Conservation (phyloP, 306 rosid species). For the Dryas drummondii region DNA sequence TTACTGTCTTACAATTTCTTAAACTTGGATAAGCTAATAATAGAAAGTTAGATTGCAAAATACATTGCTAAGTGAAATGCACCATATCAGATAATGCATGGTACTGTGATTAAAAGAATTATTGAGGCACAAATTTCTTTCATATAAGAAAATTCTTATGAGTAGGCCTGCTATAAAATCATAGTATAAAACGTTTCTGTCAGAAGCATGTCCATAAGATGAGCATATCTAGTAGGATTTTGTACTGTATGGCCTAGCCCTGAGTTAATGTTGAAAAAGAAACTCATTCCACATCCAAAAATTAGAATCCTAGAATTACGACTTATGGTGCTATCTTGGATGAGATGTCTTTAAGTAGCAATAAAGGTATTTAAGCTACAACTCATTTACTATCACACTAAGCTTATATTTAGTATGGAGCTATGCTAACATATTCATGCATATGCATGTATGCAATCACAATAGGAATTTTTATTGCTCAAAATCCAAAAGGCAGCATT, state of each 20-base stretch:
- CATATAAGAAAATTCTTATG: not conserved
- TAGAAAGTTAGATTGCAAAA: not conserved
- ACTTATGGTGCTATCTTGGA: not conserved
- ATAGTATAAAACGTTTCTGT: not conserved
- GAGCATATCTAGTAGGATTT: not conserved
- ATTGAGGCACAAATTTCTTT: not conserved
- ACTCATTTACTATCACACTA: not conserved
- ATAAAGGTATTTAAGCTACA: not conserved
- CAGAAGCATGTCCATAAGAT: not conserved
- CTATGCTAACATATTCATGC: not conserved
- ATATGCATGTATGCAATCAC: not conserved
- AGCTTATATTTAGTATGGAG: not conserved
- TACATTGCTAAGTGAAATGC: not conserved
- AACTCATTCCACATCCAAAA: not conserved
- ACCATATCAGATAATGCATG: not conserved
- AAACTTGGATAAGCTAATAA: not conserved
- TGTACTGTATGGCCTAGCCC: not conserved
- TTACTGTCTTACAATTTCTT: not conserved
- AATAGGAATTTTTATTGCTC: not conserved
- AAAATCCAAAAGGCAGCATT: not conserved
- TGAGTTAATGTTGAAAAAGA: not conserved
- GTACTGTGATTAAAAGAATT: not conserved
- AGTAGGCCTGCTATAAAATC: not conserved
- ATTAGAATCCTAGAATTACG: not conserved
- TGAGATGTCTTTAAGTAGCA: constrained; percentile 1